Base-by-base conservation (phyloP, 306 rosid species). In the Acacia acuminata region DNA sequence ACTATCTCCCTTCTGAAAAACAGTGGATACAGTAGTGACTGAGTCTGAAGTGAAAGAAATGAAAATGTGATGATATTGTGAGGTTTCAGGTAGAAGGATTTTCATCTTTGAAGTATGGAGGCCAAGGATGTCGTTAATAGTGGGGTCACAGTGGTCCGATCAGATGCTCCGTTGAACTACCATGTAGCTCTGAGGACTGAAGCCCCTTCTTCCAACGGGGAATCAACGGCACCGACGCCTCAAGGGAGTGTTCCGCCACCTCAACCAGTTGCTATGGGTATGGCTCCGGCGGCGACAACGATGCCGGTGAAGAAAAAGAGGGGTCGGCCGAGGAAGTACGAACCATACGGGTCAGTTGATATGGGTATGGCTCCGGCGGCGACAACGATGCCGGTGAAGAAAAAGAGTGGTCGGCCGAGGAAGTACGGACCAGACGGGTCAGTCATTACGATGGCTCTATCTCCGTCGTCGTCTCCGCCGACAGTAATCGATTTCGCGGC, bases 111-210 rank as follows among this genome's bases (percentile, higher is more conserved):
- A 81, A 80, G 67, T 50, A 95, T 95, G 99, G 99, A 95, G 87
- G 89, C 88, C 38, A 91, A 94, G 76, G 98, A 92, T 67, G 93
- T 89, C 20, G 90, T 89, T 73, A 89, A 81, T 71, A 90, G 97
- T 76, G 97, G 96, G 80, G 99, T 95, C 78, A 91, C 98, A 87
- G 98, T 96, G 86, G 96, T 93, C 71, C 98, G 93, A 91, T 93
- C 97, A 72, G 98, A 96, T 87, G 93, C 98, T 88, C 97, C 98
- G 83, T 90, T 97, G 79, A 96, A 93, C 78, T 96, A 91, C 81
- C 98, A 90, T 73, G 89, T 93, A 71, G 97, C 99, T 84, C 98
- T 97, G 47, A 94, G 98, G 90, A 79, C 90, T 10, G 97, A 91
- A 73, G 89, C 65, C 77, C 74, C 90, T 27, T 73, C 87, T 75